Conservation (phyloP, 192 early-diverging fungal genomes). For the Podila verticillata region DNA sequence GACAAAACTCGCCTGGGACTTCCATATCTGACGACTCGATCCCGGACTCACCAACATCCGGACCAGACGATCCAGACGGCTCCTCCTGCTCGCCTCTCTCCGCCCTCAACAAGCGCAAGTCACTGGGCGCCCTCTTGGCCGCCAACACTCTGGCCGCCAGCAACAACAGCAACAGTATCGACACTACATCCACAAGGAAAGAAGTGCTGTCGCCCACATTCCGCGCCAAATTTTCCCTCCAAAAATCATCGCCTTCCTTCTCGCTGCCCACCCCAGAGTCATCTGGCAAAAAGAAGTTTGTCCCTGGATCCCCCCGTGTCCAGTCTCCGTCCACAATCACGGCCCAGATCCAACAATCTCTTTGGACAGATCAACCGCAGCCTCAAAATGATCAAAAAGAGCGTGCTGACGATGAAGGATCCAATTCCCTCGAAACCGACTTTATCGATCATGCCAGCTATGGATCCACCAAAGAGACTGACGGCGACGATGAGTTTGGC, state of each 20-base stretch:
- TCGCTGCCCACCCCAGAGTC: slow-evolving; percentile 34
- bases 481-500: background rate
- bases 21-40: slow-evolving; percentile 36
- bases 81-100: slow-evolving; percentile 30
- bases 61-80: slow-evolving; percentile 29
- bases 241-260: slow-evolving; percentile 26
- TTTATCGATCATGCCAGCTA: slow-evolving; percentile 5
- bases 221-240: slow-evolving; percentile 29
- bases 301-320: slow-evolving; percentile 32
- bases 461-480: background rate
- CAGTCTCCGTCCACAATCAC: slow-evolving; percentile 41
- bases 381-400: background rate
- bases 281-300: slow-evolving; percentile 25
- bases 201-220: slow-evolving; percentile 45
- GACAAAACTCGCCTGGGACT: slow-evolving; percentile 40
- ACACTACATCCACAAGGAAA: slow-evolving; percentile 17
- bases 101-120: slow-evolving; percentile 48
- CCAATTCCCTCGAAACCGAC: background rate
- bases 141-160: slow-evolving; percentile 50
- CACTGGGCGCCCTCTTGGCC: slow-evolving; percentile 45
- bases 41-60: slow-evolving; percentile 39
- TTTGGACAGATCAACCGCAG: slow-evolving; percentile 13
- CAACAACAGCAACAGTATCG: slow-evolving; percentile 39
- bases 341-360: slow-evolving; percentile 36
- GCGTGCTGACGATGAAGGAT: background rate